Evolutionary conservation across 2,329 filamentous ascomycete species (phyloP).

Genomic region (Blastomyces gilchristii): DNA sequence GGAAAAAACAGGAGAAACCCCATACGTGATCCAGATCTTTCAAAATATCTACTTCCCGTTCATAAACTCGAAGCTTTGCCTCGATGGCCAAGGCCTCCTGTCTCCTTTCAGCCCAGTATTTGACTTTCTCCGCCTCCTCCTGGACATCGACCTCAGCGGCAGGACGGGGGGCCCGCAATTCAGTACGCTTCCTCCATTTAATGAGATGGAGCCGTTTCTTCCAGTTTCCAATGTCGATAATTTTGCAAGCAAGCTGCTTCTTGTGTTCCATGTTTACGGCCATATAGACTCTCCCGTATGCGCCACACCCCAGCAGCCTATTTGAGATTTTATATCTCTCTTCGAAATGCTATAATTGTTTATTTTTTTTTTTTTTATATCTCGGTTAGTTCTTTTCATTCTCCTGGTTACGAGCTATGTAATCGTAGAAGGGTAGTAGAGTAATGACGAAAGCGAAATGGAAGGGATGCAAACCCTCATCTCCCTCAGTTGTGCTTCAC

Average conservation of each 20-base stretch:
- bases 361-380: no score
- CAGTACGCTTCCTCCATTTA: conserved; percentile 4
- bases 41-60: conserved; percentile 39
- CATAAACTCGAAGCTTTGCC: conserved; percentile 25
- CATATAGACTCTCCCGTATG: conserved; percentile 36
- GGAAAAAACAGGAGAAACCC: conserved; percentile 5
- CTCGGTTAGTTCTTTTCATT: background rate
- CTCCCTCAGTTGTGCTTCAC: conserved; percentile 25
- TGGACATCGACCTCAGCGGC: conserved; percentile 17
- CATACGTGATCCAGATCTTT: conserved; percentile 44
- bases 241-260: conserved; percentile 38
- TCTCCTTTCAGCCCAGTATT: conserved; percentile 15
- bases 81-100: conserved; percentile 19
- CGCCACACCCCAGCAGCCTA: conserved; percentile 34
- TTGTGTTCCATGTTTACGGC: conserved; percentile 26
- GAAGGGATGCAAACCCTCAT: conserved; percentile 23
- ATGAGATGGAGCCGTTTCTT: conserved; percentile 13
- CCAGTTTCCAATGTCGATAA: conserved; percentile 30
- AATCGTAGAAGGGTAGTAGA: background rate
- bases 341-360: conserved; percentile 24
- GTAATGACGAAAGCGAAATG: background rate
- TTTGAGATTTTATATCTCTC: conserved; percentile 29
- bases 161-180: conserved; percentile 8
- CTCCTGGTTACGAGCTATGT: background rate
- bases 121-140: conserved; percentile 15